These are phyloP conservation scores for Acmispon strigosus DNA, from an alignment of 306 rosid species.

Conservation along the genomic window DNA sequence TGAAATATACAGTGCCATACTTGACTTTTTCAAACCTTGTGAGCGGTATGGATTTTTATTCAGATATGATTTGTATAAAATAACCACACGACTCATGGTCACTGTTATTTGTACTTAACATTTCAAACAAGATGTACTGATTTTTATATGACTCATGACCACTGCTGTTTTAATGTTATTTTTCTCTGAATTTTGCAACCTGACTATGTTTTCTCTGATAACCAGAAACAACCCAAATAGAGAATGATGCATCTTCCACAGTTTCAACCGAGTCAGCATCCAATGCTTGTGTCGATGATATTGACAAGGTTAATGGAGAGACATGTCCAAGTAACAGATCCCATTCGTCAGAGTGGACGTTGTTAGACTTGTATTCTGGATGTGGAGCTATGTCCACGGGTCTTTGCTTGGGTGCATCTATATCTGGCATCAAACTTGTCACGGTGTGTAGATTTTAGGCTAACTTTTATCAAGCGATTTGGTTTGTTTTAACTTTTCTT, in stretches of 20 bases:
- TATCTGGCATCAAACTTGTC: slow-evolving; percentile 33
- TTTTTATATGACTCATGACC: too few relatives aligned
- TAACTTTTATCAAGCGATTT: neutral
- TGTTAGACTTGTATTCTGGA: slow-evolving; percentile 37
- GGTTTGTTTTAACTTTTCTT: neutral
- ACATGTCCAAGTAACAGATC: neutral
- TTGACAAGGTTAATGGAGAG: neutral
- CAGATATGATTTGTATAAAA: neutral
- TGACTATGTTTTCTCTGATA: neutral
- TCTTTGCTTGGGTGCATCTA: slow-evolving; percentile 34
- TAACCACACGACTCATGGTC: neutral
- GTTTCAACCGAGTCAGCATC: slow-evolving; percentile 25
- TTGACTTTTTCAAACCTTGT: slow-evolving; percentile 23
- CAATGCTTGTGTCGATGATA: neutral
- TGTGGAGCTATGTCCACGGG: slow-evolving; percentile 56
- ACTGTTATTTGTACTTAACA: neutral
- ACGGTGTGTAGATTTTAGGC: slow-evolving; percentile 19
- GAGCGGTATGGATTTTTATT: neutral
- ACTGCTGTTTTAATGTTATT: neutral
- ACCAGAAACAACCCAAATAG: neutral
- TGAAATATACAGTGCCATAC: slow-evolving; percentile 21
- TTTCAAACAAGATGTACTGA: too few relatives aligned
- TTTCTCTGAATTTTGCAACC: neutral
- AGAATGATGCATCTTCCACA: slow-evolving; percentile 15
- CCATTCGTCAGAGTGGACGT: neutral